phyloP scores from a whole-genome alignment of 2,329 filamentous ascomycete species.

The Delphinella strobiligena region DNA sequence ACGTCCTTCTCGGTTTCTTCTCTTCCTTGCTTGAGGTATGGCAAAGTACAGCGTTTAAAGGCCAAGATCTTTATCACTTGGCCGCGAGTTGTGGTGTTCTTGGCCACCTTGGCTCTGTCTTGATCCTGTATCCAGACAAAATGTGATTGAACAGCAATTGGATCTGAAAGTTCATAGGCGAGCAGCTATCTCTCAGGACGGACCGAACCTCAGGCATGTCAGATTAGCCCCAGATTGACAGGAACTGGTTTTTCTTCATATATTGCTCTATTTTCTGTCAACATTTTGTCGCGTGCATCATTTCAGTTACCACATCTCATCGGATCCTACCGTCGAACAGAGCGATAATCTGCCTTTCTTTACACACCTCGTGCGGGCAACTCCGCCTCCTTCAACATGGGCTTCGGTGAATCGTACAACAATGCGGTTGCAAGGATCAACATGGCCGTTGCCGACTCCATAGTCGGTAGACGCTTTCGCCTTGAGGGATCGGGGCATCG shows the following conservation, averaged over 20 bases:
- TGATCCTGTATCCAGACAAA: not conserved
- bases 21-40: not conserved
- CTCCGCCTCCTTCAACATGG: not conserved
- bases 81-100: not conserved
- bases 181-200: not conserved
- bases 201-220: not conserved
- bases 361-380: not conserved
- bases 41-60: not conserved
- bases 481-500: slow-evolving; percentile 76
- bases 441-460: slow-evolving; percentile 47
- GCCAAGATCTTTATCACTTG: not conserved
- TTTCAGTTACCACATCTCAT: not conserved
- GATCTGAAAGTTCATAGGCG: not conserved
- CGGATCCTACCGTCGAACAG: not conserved
- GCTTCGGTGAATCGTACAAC: not conserved
- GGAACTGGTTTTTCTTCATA: not conserved
- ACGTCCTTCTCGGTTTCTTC: not conserved
- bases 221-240: not conserved
- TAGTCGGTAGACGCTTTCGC: slow-evolving; percentile 61
- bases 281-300: not conserved
- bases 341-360: not conserved
- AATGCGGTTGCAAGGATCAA: slow-evolving; percentile 11
- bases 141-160: not conserved
- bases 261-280: not conserved
- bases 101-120: not conserved